Conservation (phyloP, 805 yeast genomes). For the Tetrapisispora nanseiensis region DNA sequence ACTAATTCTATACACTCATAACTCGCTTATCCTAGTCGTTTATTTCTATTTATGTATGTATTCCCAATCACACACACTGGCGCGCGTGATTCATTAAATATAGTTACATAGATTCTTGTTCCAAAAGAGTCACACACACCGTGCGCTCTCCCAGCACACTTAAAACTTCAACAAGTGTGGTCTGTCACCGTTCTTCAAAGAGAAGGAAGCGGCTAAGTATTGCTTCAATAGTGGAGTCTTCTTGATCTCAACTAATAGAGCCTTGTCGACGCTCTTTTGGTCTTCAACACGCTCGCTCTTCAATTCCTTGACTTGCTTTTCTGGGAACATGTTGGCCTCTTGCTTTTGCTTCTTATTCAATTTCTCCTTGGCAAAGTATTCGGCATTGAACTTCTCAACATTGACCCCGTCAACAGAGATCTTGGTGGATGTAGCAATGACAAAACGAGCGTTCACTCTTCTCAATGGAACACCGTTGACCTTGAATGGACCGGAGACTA, state of each 20-base stretch:
- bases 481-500: constrained; percentile 98
- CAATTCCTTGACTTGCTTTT: constrained; percentile 72
- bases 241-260: constrained; percentile 87
- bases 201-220: constrained; percentile 91
- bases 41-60: no score
- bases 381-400: constrained; percentile 83
- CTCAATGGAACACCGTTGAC: constrained; percentile 99
- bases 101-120: no score
- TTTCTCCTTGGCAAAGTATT: constrained; percentile 95
- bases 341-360: constrained; percentile 70
- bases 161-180: constrained; percentile 97
- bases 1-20: no score
- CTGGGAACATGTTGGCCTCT: constrained; percentile 87
- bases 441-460: constrained; percentile 98
- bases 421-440: constrained; percentile 95
- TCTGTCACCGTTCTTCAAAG: constrained; percentile 95
- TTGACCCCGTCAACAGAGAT: constrained; percentile 72
- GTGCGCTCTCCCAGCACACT: no score
- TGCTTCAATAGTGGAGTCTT: constrained; percentile 95
- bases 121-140: no score
- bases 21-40: no score
- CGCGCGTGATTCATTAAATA: no score
- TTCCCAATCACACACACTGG: no score
- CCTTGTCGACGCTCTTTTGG: constrained; percentile 92
- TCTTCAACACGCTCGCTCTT: constrained; percentile 91